Percentiles rank a stretch among this genome's conserved stretches.
phyloP scores from a whole-genome alignment of 1,139 yeast genomes.

The Yamadazyma diospyri region DNA sequence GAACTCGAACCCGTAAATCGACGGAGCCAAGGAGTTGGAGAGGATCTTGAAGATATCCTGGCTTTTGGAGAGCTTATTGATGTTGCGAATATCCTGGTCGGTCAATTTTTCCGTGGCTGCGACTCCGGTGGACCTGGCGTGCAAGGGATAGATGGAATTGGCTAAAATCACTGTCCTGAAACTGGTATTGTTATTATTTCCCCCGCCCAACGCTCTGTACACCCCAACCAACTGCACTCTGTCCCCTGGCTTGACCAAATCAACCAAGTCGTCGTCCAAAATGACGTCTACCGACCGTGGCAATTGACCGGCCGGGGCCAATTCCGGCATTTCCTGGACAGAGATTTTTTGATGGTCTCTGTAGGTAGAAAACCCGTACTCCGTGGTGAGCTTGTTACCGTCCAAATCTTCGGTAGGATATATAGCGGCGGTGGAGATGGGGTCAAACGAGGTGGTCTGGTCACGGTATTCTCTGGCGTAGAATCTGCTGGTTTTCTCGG shows the following conservation, averaged over 20 bases:
- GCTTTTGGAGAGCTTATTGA: slow-evolving; percentile 69
- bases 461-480: slow-evolving; percentile 92
- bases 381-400: slow-evolving; percentile 84
- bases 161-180: slow-evolving; percentile 82
- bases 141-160: slow-evolving; percentile 83
- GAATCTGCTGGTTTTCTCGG: slow-evolving; percentile 78
- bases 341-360: slow-evolving; percentile 92
- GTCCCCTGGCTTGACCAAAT: slow-evolving; percentile 92
- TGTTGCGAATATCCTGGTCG: slow-evolving; percentile 81
- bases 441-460: slow-evolving; percentile 87
- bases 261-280: slow-evolving; percentile 92
- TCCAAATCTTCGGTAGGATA: slow-evolving; percentile 93
- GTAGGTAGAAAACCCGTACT: slow-evolving; percentile 90
- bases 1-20: slow-evolving; percentile 89
- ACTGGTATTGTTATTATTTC: slow-evolving; percentile 58
- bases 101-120: slow-evolving; percentile 73
- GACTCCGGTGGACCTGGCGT: slow-evolving; percentile 84
- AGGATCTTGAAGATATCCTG: slow-evolving; percentile 73
- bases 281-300: slow-evolving; percentile 91
- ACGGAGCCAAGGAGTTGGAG: slow-evolving; percentile 88
- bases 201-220: slow-evolving; percentile 87
- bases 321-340: slow-evolving; percentile 97
- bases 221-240: slow-evolving; percentile 94
- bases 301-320: slow-evolving; percentile 96
- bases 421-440: slow-evolving; percentile 78